Base-by-base conservation (phyloP, 2,329 filamentous ascomycete species). In the Ceratocystis lukuohia region DNA sequence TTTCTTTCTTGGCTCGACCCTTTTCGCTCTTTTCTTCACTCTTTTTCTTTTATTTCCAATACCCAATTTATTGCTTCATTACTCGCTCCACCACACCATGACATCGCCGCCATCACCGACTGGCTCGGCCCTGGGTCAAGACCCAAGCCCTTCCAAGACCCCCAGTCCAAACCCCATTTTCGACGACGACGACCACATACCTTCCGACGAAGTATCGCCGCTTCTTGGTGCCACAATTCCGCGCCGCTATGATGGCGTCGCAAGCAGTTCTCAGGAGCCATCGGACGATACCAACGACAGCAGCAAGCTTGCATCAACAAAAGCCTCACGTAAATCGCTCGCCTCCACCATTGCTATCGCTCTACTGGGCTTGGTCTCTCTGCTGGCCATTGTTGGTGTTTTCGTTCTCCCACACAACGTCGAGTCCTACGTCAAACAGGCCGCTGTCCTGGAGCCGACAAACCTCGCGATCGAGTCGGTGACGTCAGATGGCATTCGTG, bases 381-480 rank as follows among this genome's bases (percentile, higher is more conserved):
- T 93, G 25, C 74, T 80, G 33, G 90, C 96, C 70, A 85, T 96
- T 67, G 76, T 88, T 17, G 78, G 93, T 66, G 90, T 86, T 17
- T 96, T 96, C 76, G 82, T 96, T 65, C 84, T 88, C 0, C 92
- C 93, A 1, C 85, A 88, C 17, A 84, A 87, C 6, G 84, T 96
- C 10, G 85, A 96, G 75, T 83, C 90, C 73, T 99, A 99, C 75
- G 89, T 88, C 62, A 88, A 93, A 75, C 81, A 92, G 74, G 90
- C 92, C 2, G 81, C 87, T 28, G 85, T 93, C 20, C 83, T 99
- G 70, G 85, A 92, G 72, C 90, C 94, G 1, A 91, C 88, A 5
- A 88, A 87, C 70, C 77, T 99, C 22, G 91, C 91, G 1, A 85
- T 99, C 68, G 88, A 94, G 72, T 90, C 88, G 1, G 88, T 96